Base-by-base conservation (phyloP, 306 rosid genomes). In the Myrica gale region DNA sequence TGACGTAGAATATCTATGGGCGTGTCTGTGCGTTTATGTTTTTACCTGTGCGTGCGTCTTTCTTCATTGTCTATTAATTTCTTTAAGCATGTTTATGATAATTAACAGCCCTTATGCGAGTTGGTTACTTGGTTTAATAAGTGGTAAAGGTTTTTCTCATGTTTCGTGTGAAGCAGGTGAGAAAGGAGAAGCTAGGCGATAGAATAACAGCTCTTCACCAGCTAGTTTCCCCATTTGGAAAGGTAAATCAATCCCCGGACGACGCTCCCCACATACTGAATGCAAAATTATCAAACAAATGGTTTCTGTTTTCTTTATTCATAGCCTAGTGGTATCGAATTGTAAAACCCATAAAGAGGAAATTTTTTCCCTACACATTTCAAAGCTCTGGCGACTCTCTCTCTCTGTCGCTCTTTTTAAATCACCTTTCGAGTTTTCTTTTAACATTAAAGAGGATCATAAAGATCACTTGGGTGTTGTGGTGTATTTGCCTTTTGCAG, bases 151-250 rank as follows among this genome's bases (percentile, higher is more conserved):
- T 71, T 17, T 54, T 56, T 67, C 72, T 45, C 57, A 11, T 71
- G 61, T 72, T 45, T 32, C 46, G 58, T 69, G 48, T 79, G 74
- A 67, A 79, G 48, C 87, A 92, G 96, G 96, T 88, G 88, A 88
- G 97, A 72, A 92, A 92, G 87, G 97, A 92, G 91, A 92, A 92
- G 84, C 90, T 92, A 4, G 97, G 93, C 10, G 97, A 88, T 80
- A 92, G 96, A 87, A 90, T 92, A 78, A 92, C 97, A 75, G 79
- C 96, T 0, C 97, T 92, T 74, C 97, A 92, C 80, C 97, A 92
- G 79, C 81, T 92, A 50, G 97, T 92, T 81, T 92, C 96, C 80
- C 97, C 97, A 73, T 92, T 92, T 79, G 97, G 97, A 81, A 92
- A 92, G 97, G 97, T 89, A 80, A 84, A 11, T 48, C 47, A 50